These are phyloP conservation scores for Gypsophila paniculata DNA, from an alignment of 179 eudicot species.

Conservation along the genomic window DNA sequence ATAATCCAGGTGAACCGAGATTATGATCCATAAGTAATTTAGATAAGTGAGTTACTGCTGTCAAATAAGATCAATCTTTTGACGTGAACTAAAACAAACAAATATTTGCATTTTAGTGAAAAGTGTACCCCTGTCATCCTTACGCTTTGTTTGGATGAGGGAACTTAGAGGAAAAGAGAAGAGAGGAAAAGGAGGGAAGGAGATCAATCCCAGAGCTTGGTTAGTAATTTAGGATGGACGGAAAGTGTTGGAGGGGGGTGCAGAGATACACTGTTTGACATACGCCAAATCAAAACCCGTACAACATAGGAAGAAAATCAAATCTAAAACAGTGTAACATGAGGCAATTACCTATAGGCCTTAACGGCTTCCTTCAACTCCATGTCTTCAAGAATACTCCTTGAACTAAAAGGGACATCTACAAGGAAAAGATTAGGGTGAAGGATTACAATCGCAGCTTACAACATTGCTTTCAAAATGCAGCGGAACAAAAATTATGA, in stretches of 20 bases:
- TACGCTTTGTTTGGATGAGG: background rate
- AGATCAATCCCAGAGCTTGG: too few species aligned
- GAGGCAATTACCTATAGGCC: conserved; percentile 50
- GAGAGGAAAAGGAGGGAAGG: too few species aligned
- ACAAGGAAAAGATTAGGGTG: conserved; percentile 13
- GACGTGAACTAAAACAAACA: background rate
- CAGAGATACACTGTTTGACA: background rate
- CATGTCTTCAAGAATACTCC: conserved; percentile 81
- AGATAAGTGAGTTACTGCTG: background rate
- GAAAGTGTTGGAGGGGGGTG: background rate
- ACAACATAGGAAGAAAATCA: background rate
- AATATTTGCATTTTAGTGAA: background rate
- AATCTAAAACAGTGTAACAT: background rate
- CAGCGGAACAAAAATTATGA: background rate
- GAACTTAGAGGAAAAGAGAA: too few species aligned
- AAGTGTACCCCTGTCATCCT: background rate
- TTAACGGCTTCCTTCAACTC: conserved; percentile 89
- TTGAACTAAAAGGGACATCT: conserved; percentile 83
- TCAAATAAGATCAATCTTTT: background rate
- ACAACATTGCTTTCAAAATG: background rate
- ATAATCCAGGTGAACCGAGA: conserved; percentile 1
- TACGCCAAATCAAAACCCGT: background rate
- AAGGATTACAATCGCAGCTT: conserved; percentile 12
- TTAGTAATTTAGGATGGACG: background rate
- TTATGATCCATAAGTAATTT: background rate